Base-by-base conservation (phyloP, 768 basidiomycete genomes). In the Strobilomyces confusus region DNA sequence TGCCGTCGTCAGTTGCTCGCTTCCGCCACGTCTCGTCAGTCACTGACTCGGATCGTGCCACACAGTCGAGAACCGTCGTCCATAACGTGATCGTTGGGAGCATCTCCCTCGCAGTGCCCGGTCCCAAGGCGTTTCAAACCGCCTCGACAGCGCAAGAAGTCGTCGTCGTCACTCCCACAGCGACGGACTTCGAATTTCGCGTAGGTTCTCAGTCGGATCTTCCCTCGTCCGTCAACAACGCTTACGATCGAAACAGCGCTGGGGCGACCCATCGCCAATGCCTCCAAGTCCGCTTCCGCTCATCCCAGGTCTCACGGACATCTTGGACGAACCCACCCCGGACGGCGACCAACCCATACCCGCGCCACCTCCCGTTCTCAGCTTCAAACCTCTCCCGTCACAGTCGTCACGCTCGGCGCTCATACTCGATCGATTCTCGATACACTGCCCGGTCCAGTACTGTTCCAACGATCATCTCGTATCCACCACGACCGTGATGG, bases 71-170 rank as follows among this genome's bases (percentile, higher is more conserved):
- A 56, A 89, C 85, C 5, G 83, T 88, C 23, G 83, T 83, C 43
- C 83, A 86, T 63, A 86, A 86, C 56, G 84, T 86, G 9, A 68
- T 87, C 41, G 86, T 87, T 29, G 88, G 89, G 34, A 87, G 86
- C 57, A 83, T 92, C 30, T 89, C 89, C 1, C 88, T 86, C 62
- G 88, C 88, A 5, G 79, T 80, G 42, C 84, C 87, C 9, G 84
- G 84, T 9, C 80, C 82, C 22, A 89, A 89, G 64, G 84, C 87
- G 0, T 75, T 90, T 60, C 86, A 90, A 62, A 89, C 84, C 61
- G 86, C 86, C 15, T 88, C 88, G 14, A 91, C 89, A 0, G 89
- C 89, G 0, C 87, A 89, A 69, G 89, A 91, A 70, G 82, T 91
- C 56, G 81, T 82, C 19, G 81, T 91, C 29, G 79, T 90, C 48